Conservation (phyloP, 176 grass and related monocot species). For the Pontederia paniculata region DNA sequence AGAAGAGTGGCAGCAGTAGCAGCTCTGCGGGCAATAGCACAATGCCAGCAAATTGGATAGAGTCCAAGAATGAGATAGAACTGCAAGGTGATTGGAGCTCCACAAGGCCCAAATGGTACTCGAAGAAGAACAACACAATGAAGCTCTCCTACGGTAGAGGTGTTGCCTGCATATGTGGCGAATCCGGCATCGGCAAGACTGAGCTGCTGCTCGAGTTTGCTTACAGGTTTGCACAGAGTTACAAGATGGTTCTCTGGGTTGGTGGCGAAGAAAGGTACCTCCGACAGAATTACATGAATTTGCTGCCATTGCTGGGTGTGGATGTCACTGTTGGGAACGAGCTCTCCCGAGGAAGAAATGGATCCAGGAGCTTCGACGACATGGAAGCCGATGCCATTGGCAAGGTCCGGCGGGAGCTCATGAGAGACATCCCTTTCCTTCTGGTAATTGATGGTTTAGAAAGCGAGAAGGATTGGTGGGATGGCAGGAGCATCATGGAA, state of each 20-base stretch:
- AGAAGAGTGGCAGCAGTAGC: neutral
- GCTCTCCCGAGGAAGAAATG: neutral
- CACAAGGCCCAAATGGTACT: neutral
- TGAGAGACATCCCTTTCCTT: slow-evolving; percentile 45
- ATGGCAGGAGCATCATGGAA: slow-evolving; percentile 22
- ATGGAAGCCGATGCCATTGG: slow-evolving; percentile 40
- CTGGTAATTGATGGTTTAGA: slow-evolving; percentile 59
- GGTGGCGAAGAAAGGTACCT: slow-evolving; percentile 44
- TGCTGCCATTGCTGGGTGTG: slow-evolving; percentile 29
- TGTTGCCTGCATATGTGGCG: slow-evolving; percentile 35
- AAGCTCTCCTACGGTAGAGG: slow-evolving; percentile 7
- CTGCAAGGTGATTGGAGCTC: neutral
- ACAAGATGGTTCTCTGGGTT: slow-evolving; percentile 55
- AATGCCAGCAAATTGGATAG: neutral
- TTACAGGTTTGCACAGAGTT: slow-evolving; percentile 32
- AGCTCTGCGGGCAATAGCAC: slow-evolving; percentile 4
- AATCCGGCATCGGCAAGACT: slow-evolving; percentile 47
- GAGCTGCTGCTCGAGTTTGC: slow-evolving; percentile 49
- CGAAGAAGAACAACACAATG: neutral
- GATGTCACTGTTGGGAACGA: slow-evolving; percentile 17
- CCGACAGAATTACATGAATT: slow-evolving; percentile 41
- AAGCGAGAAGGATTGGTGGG: slow-evolving; percentile 59
- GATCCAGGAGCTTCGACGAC: slow-evolving; percentile 10
- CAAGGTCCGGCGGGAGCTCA: slow-evolving; percentile 46
- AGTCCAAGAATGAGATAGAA: slow-evolving; percentile 10